Evolutionary conservation across 2,329 filamentous ascomycete genomes (phyloP).

Genomic region (Penicillium sp.): DNA sequence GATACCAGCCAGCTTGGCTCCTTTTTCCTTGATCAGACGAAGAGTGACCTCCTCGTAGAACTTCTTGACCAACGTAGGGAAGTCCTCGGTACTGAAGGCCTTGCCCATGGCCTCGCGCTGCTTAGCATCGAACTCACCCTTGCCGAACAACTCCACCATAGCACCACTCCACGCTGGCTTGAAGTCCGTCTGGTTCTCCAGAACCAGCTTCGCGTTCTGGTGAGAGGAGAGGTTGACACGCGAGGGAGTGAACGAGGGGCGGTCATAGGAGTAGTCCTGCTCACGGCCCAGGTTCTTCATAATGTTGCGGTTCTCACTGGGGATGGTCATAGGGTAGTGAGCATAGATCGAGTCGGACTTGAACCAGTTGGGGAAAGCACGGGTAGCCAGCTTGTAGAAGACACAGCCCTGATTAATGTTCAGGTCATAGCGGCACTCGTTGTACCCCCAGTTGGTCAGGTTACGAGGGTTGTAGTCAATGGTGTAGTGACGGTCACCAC

Average conservation of each 20-base stretch:
- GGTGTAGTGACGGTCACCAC: conserved; percentile 78
- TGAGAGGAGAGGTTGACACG: conserved; percentile 63
- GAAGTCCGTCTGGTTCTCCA: conserved; percentile 64
- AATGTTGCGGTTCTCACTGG: conserved; percentile 71
- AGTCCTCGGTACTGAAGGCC: conserved; percentile 63
- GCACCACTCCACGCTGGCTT: conserved; percentile 65
- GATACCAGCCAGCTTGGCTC: conserved; percentile 62
- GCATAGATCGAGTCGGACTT: conserved; percentile 76
- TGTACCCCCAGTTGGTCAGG: conserved; percentile 82
- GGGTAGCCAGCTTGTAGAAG: conserved; percentile 80
- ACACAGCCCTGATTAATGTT: conserved; percentile 78
- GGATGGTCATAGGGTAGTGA: conserved; percentile 72
- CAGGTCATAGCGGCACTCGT: conserved; percentile 71
- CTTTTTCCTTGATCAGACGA: conserved; percentile 64
- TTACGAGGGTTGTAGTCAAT: conserved; percentile 72
- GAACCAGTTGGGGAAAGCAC: conserved; percentile 80
- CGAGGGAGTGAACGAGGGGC: conserved; percentile 55
- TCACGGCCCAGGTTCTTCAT: conserved; percentile 67
- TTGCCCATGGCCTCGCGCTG: conserved; percentile 58
- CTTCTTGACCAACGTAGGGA: conserved; percentile 62
- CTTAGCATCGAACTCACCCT: conserved; percentile 52
- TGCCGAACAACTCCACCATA: conserved; percentile 64
- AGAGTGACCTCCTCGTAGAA: conserved; percentile 68
- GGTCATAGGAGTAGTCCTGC: conserved; percentile 68
- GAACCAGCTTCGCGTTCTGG: conserved; percentile 61